Conservation (phyloP, 257 asterid species). For the Mitragyna speciosa region DNA sequence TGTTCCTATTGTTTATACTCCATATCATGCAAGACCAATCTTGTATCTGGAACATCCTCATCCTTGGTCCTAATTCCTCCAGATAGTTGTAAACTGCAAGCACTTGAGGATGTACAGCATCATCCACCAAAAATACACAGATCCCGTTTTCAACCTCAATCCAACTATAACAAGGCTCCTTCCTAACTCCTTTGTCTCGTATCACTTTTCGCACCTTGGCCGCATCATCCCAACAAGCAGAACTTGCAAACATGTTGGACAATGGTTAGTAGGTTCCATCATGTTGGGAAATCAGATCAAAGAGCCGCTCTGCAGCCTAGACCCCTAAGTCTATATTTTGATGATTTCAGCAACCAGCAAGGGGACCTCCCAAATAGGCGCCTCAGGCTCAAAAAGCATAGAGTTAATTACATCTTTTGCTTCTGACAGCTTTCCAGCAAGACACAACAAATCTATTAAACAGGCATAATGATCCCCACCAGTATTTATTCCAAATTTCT, state of each 20-base stretch:
- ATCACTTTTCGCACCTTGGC: constrained; percentile 16
- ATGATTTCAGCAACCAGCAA: constrained; percentile 19
- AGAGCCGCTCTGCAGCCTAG: constrained; percentile 14
- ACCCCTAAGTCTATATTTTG: constrained; percentile 23
- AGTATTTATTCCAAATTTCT: constrained; percentile 16
- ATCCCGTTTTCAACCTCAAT: constrained; percentile 20
- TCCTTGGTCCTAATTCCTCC: constrained; percentile 10
- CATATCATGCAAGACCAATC: constrained; percentile 23
- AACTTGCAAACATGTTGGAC: constrained; percentile 15
- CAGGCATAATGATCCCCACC: constrained; percentile 21
- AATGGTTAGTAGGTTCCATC: constrained; percentile 20
- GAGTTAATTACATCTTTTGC: constrained; percentile 13
- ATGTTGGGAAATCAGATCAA: constrained; percentile 11
- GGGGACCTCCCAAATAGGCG: constrained; percentile 19
- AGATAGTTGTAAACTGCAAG: constrained; percentile 5
- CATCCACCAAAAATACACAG: constrained; percentile 19
- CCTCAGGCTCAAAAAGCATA: constrained; percentile 13
- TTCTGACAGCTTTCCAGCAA: constrained; percentile 18
- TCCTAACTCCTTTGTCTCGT: constrained; percentile 15
- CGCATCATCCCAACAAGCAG: constrained; percentile 21
- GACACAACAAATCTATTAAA: constrained; percentile 13
- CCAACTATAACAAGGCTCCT: constrained; percentile 24
- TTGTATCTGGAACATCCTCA: constrained; percentile 20
- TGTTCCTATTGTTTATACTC: constrained; percentile 17
- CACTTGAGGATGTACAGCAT: constrained; percentile 14